Evolutionary conservation across 2,329 filamentous ascomycete species (phyloP).

Genomic region (Huntiella moniliformis): DNA sequence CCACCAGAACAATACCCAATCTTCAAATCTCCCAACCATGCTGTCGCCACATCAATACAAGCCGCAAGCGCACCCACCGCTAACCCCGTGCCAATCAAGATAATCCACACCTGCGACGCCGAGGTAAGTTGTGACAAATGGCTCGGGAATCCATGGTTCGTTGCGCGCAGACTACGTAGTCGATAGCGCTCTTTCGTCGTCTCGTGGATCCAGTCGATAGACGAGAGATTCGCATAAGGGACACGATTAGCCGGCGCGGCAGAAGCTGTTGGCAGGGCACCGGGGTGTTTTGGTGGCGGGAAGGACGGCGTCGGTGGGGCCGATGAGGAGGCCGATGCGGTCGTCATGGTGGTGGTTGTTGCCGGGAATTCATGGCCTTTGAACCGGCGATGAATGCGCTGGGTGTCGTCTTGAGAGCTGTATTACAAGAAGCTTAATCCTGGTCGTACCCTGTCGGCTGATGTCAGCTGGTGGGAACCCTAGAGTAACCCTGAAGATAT

Average conservation of each 20-base stretch:
- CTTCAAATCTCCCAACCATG: slow-evolving; percentile 90
- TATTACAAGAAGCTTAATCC: no score
- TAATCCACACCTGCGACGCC: slow-evolving; percentile 77
- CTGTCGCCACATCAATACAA: slow-evolving; percentile 71
- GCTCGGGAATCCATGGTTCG: slow-evolving; percentile 43
- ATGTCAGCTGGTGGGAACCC: no score
- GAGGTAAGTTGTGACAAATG: slow-evolving; percentile 58
- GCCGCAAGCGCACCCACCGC: slow-evolving; percentile 72
- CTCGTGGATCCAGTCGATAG: slow-evolving; percentile 99
- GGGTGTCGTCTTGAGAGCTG: no score
- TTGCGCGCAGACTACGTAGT: slow-evolving; percentile 51
- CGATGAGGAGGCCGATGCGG: background rate
- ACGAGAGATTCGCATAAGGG: slow-evolving; percentile 87
- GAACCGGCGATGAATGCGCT: no score
- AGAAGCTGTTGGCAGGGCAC: background rate
- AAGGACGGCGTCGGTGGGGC: background rate
- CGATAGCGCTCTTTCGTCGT: slow-evolving; percentile 91
- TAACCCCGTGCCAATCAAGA: slow-evolving; percentile 70
- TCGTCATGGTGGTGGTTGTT: background rate
- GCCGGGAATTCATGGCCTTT: background rate
- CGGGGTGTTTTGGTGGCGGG: background rate
- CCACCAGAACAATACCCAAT: slow-evolving; percentile 65
- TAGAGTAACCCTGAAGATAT: no score
- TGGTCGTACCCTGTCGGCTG: no score
- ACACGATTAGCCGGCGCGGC: slow-evolving; percentile 37